A percentile compares a stretch with the other conserved stretches of the same genome.
Evolutionary conservation across 2,329 filamentous ascomycete species (phyloP).

Genomic region (Pseudocercospora crystallina): DNA sequence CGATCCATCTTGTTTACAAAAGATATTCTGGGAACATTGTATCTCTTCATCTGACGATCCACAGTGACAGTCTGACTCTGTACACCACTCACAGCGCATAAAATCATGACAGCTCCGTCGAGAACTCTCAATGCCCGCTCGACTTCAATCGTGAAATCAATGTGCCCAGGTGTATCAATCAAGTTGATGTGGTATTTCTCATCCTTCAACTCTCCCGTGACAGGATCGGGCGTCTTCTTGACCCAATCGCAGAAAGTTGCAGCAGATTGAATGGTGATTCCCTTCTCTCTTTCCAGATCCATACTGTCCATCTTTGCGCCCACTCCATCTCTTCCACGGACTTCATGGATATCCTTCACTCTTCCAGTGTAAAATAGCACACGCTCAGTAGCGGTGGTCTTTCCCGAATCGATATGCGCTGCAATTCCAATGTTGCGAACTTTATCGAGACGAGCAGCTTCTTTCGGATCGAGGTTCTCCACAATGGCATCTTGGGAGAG

Average conservation of each 20-base stretch:
- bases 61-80: conserved; percentile 98
- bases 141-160: conserved; percentile 98
- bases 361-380: conserved; percentile 97
- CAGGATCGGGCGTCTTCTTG: conserved; percentile 59
- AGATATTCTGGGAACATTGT: conserved; percentile 91
- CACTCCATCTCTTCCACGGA: conserved; percentile 88
- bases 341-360: conserved; percentile 96
- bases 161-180: conserved; percentile 97
- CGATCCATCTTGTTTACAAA: conserved; percentile 99
- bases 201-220: conserved; percentile 69
- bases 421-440: conserved; percentile 98
- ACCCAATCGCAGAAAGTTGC: conserved; percentile 98
- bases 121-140: conserved; percentile 92
- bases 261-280: conserved; percentile 97
- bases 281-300: conserved; percentile 97
- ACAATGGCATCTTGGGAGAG: conserved; percentile 67
- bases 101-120: conserved; percentile 96
- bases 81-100: conserved; percentile 95
- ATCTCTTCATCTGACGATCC: conserved; percentile 96
- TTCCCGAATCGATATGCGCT: conserved; percentile 97
- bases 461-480: conserved; percentile 75
- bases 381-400: conserved; percentile 94
- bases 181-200: conserved; percentile 96
- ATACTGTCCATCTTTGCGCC: conserved; percentile 99
- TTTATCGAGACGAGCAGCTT: conserved; percentile 73